Conservation (phyloP, 306 rosid genomes). For the Castanopsis chinensis region DNA sequence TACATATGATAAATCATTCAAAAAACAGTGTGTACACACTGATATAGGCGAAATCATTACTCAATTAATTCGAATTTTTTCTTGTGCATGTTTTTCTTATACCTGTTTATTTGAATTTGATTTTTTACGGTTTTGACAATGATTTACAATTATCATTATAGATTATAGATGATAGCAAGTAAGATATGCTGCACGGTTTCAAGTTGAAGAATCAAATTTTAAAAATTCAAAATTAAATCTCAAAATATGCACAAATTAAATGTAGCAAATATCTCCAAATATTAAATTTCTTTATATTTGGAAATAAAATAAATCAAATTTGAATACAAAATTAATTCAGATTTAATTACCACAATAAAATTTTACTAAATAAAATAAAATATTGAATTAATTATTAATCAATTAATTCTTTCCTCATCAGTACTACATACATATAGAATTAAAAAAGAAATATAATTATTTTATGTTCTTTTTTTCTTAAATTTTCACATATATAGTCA, state of each 20-base stretch:
- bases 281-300: slow-evolving; percentile 1
- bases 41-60: no score
- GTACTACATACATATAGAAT: neutral
- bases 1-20: no score
- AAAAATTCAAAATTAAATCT: slow-evolving; percentile 19
- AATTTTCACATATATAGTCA: no score
- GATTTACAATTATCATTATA: no score
- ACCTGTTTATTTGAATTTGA: no score
- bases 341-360: slow-evolving; percentile 18
- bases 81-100: no score
- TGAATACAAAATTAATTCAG: slow-evolving; percentile 13
- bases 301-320: slow-evolving; percentile 21
- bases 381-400: neutral
- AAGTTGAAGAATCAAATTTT: neutral
- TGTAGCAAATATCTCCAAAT: neutral
- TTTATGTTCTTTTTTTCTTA: no score
- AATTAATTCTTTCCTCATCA: neutral
- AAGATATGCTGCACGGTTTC: no score
- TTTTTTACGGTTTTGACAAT: no score
- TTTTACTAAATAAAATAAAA: neutral
- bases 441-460: neutral
- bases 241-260: slow-evolving; percentile 24
- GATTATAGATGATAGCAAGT: no score
- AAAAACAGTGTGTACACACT: no score
- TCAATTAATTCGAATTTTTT: no score